Conservation (phyloP, 805 yeast genomes). For the Zygosaccharomyces gambellarensis region DNA sequence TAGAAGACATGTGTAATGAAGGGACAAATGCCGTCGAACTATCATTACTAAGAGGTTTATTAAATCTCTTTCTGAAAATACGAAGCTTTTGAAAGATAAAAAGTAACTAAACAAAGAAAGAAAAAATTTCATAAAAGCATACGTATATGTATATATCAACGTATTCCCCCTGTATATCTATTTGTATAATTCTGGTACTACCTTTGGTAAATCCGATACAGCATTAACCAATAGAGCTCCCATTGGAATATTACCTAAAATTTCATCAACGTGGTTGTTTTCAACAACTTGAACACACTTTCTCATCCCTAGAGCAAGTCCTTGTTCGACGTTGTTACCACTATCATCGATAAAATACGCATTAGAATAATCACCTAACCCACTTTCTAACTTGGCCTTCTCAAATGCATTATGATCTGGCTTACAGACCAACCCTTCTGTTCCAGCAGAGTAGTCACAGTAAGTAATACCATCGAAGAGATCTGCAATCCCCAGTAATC, state of each 20-base stretch:
- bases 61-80: slow-evolving; percentile 22
- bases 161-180: not conserved
- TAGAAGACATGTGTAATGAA: slow-evolving; percentile 20
- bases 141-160: slow-evolving; percentile 1
- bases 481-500: slow-evolving; percentile 83
- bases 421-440: slow-evolving; percentile 72
- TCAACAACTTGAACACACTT: slow-evolving; percentile 73
- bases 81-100: not conserved
- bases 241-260: slow-evolving; percentile 35
- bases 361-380: slow-evolving; percentile 36
- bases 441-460: slow-evolving; percentile 66
- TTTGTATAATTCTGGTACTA: slow-evolving; percentile 47
- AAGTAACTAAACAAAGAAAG: not conserved
- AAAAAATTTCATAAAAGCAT: not conserved
- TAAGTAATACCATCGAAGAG: slow-evolving; percentile 89
- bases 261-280: slow-evolving; percentile 43
- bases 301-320: slow-evolving; percentile 65
- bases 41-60: slow-evolving; percentile 20
- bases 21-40: slow-evolving; percentile 26
- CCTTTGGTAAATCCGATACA: slow-evolving; percentile 50
- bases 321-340: slow-evolving; percentile 70
- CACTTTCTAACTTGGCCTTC: slow-evolving; percentile 58
- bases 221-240: slow-evolving; percentile 53
- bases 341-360: slow-evolving; percentile 87
- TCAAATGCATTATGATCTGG: slow-evolving; percentile 74